A percentile compares a stretch with the other conserved stretches of the same genome.
Conservation (phyloP, 306 rosid species). For the Acacia crassicarpa region DNA sequence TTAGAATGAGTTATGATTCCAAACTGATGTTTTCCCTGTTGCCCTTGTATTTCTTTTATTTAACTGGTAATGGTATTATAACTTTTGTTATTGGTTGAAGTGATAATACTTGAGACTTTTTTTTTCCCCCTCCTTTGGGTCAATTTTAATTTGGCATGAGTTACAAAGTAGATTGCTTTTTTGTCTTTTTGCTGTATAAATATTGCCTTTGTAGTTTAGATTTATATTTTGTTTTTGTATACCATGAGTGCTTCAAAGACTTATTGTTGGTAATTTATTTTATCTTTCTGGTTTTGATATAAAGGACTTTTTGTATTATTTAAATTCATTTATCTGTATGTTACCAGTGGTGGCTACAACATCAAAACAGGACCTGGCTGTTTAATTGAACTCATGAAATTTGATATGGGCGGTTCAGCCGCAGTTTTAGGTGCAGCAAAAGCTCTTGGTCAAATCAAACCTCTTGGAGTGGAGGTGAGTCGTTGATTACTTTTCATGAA, state of each 20-base stretch:
- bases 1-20: not conserved
- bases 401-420: constrained; percentile 93
- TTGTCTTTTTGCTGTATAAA: not conserved
- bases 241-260: not conserved
- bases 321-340: constrained; percentile 9
- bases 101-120: not conserved
- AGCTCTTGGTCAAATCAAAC: constrained; percentile 93
- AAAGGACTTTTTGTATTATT: not conserved
- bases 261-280: not conserved
- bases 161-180: not conserved
- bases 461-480: constrained; percentile 87
- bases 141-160: not conserved
- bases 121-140: not conserved
- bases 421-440: constrained; percentile 95
- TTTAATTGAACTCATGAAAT: constrained; percentile 80
- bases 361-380: constrained; percentile 95
- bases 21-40: constrained; percentile 2
- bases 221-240: not conserved
- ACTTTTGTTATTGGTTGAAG: constrained; percentile 16
- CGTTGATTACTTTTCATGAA: constrained; percentile 16
- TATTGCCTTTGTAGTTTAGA: not conserved
- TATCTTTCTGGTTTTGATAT: not conserved
- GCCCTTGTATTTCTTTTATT: not conserved
- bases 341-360: constrained; percentile 90
- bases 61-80: constrained; percentile 15